Percentiles rank a stretch among this genome's conserved stretches.
Evolutionary conservation across 108 stramenopile genomes (phyloP).

Genomic region (Mediolabrus comicus): DNA sequence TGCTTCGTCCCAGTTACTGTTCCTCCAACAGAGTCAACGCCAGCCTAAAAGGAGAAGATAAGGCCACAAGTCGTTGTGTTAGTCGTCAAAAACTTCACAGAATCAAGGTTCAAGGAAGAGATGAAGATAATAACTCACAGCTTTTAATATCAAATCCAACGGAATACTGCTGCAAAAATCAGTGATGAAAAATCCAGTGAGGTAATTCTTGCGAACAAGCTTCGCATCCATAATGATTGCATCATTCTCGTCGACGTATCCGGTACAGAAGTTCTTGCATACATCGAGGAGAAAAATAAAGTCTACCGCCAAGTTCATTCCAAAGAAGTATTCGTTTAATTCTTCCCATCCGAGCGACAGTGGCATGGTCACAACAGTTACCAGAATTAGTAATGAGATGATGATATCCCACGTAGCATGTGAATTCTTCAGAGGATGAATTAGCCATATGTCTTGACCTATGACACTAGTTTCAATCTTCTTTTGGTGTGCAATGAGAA

Average conservation of each 20-base stretch:
- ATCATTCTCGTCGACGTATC: constrained; percentile 54
- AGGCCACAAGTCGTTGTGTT: neutral
- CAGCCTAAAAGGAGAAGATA: constrained; percentile 29
- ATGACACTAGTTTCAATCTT: constrained; percentile 42
- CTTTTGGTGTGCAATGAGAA: constrained; percentile 54
- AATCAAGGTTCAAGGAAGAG: neutral
- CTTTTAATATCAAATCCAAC: constrained; percentile 45
- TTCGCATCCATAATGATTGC: constrained; percentile 47
- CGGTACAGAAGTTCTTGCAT: constrained; percentile 68
- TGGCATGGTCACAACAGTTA: constrained; percentile 57
- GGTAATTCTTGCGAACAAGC: constrained; percentile 52
- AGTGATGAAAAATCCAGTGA: constrained; percentile 59
- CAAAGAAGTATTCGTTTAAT: constrained; percentile 37
- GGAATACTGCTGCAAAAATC: constrained; percentile 61
- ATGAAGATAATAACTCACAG: constrained; percentile 3
- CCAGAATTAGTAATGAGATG: constrained; percentile 48
- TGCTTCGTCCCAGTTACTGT: constrained; percentile 48
- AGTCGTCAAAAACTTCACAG: too few relatives aligned
- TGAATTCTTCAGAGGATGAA: constrained; percentile 47
- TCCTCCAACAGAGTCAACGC: constrained; percentile 36
- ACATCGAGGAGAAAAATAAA: constrained; percentile 64
- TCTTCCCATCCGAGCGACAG: constrained; percentile 61
- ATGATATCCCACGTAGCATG: constrained; percentile 56
- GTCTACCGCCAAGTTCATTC: constrained; percentile 56
- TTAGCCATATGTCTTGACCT: constrained; percentile 40